These are phyloP conservation scores for Schizochytrium sp. DNA, from an alignment of 108 stramenopile species.

Conservation along the genomic window DNA sequence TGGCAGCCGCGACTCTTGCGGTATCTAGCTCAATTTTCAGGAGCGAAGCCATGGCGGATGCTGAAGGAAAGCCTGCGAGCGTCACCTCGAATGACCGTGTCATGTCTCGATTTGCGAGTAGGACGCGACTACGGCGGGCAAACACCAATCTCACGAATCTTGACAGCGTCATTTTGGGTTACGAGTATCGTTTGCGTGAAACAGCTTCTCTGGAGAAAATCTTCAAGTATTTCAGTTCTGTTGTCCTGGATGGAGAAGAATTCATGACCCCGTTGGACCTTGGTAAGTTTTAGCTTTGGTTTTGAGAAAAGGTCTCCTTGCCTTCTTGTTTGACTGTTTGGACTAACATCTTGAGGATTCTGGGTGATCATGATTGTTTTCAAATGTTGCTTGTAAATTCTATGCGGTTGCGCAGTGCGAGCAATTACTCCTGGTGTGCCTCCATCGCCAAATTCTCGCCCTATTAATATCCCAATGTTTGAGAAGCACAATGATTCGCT, in stretches of 20 bases:
- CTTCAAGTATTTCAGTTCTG: slow-evolving; percentile 59
- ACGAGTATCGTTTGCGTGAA: slow-evolving; percentile 48
- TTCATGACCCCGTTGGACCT: slow-evolving; percentile 52
- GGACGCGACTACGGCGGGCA: slow-evolving; percentile 15
- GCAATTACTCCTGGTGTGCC: slow-evolving; percentile 53
- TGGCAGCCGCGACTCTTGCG: no score
- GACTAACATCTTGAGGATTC: no score
- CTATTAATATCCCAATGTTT: slow-evolving; percentile 50
- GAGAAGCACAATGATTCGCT: slow-evolving; percentile 40
- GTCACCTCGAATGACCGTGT: neutral
- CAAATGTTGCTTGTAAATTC: neutral
- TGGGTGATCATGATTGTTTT: neutral
- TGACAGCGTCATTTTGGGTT: slow-evolving; percentile 52
- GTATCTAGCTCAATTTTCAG: no score
- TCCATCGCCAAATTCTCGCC: slow-evolving; percentile 38
- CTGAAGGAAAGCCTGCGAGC: no score
- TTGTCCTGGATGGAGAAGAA: slow-evolving; percentile 55
- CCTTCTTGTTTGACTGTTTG: no score
- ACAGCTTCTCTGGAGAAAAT: slow-evolving; percentile 59
- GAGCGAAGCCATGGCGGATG: no score
- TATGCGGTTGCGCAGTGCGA: slow-evolving; percentile 5
- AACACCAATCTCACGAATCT: slow-evolving; percentile 53
- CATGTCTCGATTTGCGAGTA: slow-evolving; percentile 21
- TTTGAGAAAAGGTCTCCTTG: no score
- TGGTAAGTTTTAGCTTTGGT: neutral